phyloP scores from a whole-genome alignment of 768 basidiomycete genomes.

The Kwoniella bestiolae region DNA sequence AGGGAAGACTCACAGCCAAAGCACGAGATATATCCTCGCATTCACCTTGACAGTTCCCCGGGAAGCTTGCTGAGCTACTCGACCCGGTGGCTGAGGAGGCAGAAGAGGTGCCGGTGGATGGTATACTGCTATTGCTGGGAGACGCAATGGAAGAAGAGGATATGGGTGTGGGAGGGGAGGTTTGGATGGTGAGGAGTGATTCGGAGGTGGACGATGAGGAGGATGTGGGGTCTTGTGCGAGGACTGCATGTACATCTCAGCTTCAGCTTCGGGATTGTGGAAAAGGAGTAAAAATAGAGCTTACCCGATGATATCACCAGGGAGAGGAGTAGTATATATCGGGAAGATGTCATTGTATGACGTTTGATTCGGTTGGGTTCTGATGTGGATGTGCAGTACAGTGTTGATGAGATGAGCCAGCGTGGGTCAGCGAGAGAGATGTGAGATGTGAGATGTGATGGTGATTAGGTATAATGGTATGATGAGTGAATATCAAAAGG shows the following conservation, averaged over 20 bases:
- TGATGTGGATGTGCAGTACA: too few species aligned
- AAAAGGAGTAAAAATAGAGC: background rate
- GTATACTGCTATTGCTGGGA: background rate
- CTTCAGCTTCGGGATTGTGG: too few species aligned
- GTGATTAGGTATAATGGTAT: too few species aligned
- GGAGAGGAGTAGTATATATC: background rate
- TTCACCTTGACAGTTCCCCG: constrained; percentile 5
- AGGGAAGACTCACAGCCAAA: constrained; percentile 20
- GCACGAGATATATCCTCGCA: constrained; percentile 14
- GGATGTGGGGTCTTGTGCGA: constrained; percentile 17
- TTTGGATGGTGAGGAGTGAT: constrained; percentile 21
- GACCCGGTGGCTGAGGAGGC: background rate
- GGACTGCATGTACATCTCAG: too few species aligned
- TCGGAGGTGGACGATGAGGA: constrained; percentile 13
- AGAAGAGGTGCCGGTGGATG: constrained; percentile 10
- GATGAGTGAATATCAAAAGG: background rate
- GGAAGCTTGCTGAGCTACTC: background rate
- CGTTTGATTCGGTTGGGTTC: too few species aligned
- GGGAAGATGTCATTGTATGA: background rate
- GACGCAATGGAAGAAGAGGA: background rate
- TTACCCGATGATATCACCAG: constrained; percentile 6
- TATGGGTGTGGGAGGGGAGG: constrained; percentile 13
- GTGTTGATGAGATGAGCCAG: too few species aligned
- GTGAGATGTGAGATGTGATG: too few species aligned
- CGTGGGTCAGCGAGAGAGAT: too few species aligned